Evolutionary conservation across 2,329 filamentous ascomycete genomes (phyloP), one percentile per base, ranked within the genome.

Genomic region (Aspergillus uvarum): DNA sequence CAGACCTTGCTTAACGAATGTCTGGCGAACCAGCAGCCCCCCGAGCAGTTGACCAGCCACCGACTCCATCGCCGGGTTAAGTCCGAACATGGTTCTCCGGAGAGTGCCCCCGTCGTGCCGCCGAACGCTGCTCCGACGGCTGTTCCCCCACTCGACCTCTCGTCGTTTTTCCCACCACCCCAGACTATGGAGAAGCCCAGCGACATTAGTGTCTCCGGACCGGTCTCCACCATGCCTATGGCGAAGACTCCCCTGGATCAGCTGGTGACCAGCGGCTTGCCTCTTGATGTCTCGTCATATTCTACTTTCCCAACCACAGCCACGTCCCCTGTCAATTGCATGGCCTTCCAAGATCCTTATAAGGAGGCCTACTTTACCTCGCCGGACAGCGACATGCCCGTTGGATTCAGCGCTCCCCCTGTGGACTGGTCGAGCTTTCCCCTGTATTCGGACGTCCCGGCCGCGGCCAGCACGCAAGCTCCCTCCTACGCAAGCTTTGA

Each of bases 361-460:
- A 75, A 65, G 64, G 74, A 80, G 29, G 66, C 68, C 16, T 81
- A 76, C 64, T 79, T 79, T 59, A 73, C 76, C 21, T 75, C 79
- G 0, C 76, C 78, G 1, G 79, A 81, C 52, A 70, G 72, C 47
- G 80, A 82, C 5, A 31, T 73, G 47, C 70, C 77, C 4, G 59
- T 77, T 16, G 70, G 73, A 19, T 69, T 79, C 58, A 76, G 70
- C 44, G 75, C 76, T 19, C 77, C 79, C 5, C 71, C 77, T 4
- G 76, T 81, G 24, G 80, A 82, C 66, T 82, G 80, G 80, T 79
- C 79, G 4, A 79, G 75, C 35, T 77, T 81, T 62, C 79, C 79
- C 44, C 64, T 81, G 14, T 74, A 77, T 47, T 69, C 75, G 21
- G 74, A 74, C 29, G 67, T 73, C 11, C 70, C 74, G 32, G 67